Conservation (phyloP, 495 filamentous ascomycete species). For the Thozetella sp. region DNA sequence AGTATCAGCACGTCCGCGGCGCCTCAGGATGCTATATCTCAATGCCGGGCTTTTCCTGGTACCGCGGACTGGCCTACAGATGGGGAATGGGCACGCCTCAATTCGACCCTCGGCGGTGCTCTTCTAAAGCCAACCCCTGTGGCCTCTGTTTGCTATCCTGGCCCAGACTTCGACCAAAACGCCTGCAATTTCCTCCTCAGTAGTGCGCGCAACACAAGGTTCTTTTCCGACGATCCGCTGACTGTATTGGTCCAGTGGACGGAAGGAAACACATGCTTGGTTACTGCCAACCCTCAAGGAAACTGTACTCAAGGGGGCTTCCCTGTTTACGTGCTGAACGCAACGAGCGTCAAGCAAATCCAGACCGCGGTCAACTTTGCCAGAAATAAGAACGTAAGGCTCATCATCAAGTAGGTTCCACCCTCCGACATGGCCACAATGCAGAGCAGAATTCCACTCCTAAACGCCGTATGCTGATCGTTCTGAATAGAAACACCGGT, state of each 20-base stretch:
- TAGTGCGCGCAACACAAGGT: conserved; percentile 23
- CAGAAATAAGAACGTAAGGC: conserved; percentile 53
- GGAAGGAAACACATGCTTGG: conserved; percentile 34
- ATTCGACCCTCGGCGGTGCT: conserved; percentile 42
- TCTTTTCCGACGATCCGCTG: conserved; percentile 38
- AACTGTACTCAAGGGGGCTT: conserved; percentile 58
- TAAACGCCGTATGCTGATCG: not conserved
- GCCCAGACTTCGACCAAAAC: conserved; percentile 38
- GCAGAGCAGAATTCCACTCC: not conserved
- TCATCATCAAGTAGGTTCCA: conserved; percentile 55
- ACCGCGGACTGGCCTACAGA: conserved; percentile 47
- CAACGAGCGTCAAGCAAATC: conserved; percentile 51
- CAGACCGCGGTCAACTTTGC: conserved; percentile 63
- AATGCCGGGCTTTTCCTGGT: conserved; percentile 55
- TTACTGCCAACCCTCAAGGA: conserved; percentile 18
- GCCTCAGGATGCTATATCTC: not conserved
- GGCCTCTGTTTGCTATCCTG: conserved; percentile 53
- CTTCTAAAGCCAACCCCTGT: conserved; percentile 54
- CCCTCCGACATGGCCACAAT: not conserved
- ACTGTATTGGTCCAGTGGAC: conserved; percentile 34
- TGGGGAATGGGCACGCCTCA: conserved; percentile 44
- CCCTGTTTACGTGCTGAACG: conserved; percentile 60
- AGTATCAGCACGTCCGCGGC: not conserved
- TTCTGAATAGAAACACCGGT: conserved; percentile 59
- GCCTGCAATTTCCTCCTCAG: conserved; percentile 36